Conservation (phyloP, 208 protist species). For the Naegleria lovaniensis region DNA sequence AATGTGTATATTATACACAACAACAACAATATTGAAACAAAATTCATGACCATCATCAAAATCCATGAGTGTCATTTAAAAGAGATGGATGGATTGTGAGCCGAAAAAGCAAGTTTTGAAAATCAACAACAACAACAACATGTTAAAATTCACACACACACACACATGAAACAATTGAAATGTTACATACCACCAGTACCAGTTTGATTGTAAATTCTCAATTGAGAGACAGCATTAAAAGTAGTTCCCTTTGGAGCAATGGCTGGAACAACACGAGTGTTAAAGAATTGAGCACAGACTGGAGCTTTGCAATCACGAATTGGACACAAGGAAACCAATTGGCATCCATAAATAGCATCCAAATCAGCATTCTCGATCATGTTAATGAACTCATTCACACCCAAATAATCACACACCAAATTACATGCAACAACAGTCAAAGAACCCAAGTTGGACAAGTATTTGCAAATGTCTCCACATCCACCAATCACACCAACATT, state of each 20-base stretch:
- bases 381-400: conserved; percentile 31
- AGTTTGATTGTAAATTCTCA: conserved; percentile 38
- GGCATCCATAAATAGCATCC: conserved; percentile 42
- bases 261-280: conserved; percentile 29
- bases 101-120: too few species aligned
- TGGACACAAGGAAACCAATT: conserved; percentile 40
- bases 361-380: conserved; percentile 34
- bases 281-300: conserved; percentile 27
- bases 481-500: conserved; percentile 42
- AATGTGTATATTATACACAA: too few species aligned
- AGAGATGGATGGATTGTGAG: too few species aligned
- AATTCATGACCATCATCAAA: too few species aligned
- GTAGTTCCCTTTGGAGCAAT: conserved; percentile 36
- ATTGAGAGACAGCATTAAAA: conserved; percentile 32
- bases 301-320: conserved; percentile 33
- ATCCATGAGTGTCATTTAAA: too few species aligned
- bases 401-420: conserved; percentile 42
- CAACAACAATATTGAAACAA: too few species aligned
- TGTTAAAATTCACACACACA: too few species aligned
- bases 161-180: too few species aligned
- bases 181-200: conserved; percentile 43
- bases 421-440: conserved; percentile 37
- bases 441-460: background rate
- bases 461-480: background rate
- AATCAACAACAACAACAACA: too few species aligned